Base-by-base conservation (phyloP, 768 basidiomycete species). In the Omphalotus guepiniiformis region DNA sequence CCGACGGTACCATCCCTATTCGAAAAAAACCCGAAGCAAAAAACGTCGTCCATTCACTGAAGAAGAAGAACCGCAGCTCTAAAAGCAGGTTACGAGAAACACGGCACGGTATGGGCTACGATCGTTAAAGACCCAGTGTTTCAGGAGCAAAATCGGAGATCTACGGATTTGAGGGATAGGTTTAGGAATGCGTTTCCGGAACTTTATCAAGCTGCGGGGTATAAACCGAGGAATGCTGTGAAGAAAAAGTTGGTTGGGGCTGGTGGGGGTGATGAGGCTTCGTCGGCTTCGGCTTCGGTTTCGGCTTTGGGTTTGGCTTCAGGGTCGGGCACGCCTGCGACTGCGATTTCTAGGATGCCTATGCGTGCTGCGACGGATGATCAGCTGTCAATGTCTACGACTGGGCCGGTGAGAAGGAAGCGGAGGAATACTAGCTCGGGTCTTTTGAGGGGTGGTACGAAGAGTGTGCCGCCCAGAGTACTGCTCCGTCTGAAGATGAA, bases 41-140 rank as follows among this genome's bases (percentile, higher is more conserved):
- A 88, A 88, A 57, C 84, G 91, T 4, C 78, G 90, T 8, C 91
- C 91, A 0, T 93, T 93, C 57, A 89, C 88, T 0, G 79, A 83
- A 49, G 88, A 88, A 45, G 91, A 93, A 61, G 91, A 93, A 67
- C 74, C 78, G 39, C 32, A 29, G 89, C 90, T 0, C 74, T 93
- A 49, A 83, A 85, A 61, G 85, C 82, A 26, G 90, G 90, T 15
- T 93, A 91, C 65, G 87, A 91, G 60, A 85, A 82, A 62, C 87
- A 93, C 58, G 90, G 90, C 52, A 90, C 91, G 1, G 80, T 89
- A 2, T 93, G 90, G 90, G 88, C 90, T 7, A 80, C 84, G 28
- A 93, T 93, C 58, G 88, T 86, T 54, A 90, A 92, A 63, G 89
- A 92, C 64, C 86, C 91, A 27, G 68, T 92, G 44, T 92, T 93